A percentile compares a stretch with the other conserved stretches of the same genome.
Conservation (phyloP, 768 basidiomycete genomes). For the Paxillus ammoniavirescens region DNA sequence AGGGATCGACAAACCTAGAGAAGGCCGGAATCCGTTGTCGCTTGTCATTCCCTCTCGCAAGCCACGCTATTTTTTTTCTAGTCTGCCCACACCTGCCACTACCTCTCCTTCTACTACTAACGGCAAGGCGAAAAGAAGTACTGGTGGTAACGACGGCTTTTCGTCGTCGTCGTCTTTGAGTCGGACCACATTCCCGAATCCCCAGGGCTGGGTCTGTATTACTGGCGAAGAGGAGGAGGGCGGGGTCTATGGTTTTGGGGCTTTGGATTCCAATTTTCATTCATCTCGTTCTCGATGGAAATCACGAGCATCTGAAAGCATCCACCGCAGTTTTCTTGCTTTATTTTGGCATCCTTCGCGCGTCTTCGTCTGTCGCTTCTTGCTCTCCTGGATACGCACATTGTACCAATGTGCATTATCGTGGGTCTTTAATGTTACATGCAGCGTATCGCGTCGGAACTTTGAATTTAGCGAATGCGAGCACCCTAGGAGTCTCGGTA, state of each 20-base stretch:
- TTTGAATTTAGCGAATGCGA: no score
- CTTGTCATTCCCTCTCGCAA: slow-evolving; percentile 42
- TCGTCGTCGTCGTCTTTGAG: slow-evolving; percentile 39
- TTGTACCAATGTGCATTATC: no score
- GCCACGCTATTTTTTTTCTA: slow-evolving; percentile 36
- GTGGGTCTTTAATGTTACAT: no score
- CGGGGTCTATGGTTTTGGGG: slow-evolving; percentile 5
- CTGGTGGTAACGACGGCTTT: slow-evolving; percentile 26
- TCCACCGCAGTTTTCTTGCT: no score
- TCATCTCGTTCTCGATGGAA: not conserved
- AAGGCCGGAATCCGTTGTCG: not conserved
- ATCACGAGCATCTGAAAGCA: no score
- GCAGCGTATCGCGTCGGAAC: no score
- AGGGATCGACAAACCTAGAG: slow-evolving; percentile 26
- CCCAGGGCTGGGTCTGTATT: slow-evolving; percentile 42
- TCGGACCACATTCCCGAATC: slow-evolving; percentile 58
- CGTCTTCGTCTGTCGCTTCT: no score
- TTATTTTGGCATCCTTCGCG: no score
- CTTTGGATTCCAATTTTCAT: not conserved
- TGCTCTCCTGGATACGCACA: no score
- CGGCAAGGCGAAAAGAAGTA: slow-evolving; percentile 24
- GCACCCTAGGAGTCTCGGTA: no score
- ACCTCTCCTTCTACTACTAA: slow-evolving; percentile 20
- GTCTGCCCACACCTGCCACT: slow-evolving; percentile 31
- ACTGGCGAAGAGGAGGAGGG: slow-evolving; percentile 26